Evolutionary conservation across 371 early-diverging fungal genomes (phyloP), one percentile per base, ranked within the genome.

Genomic region (Zychaea mexicana): DNA sequence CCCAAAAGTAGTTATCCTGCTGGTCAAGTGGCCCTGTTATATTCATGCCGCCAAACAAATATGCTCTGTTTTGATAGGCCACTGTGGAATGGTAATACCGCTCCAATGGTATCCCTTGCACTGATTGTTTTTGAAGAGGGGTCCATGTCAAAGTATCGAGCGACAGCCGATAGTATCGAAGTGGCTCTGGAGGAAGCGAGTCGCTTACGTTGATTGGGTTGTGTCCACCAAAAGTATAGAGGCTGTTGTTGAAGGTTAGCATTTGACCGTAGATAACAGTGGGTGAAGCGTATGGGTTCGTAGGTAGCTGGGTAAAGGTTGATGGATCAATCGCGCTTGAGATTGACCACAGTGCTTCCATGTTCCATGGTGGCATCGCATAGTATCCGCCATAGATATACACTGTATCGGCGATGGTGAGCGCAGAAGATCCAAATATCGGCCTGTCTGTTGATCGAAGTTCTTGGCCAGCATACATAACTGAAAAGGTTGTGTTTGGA

Each of bases 311-410:
- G 1, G 57, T 57, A 3, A 75, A 52, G 12, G 49, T 36, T 9
- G 60, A 26, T 5, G 63, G 32, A 53, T 45, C 33, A 24, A 63
- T 42, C 8, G 57, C 36, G 28, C 19, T 49, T 2, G 69, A 46
- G 1, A 76, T 26, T 19, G 42, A 42, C 76, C 76, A 76, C 17
- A 76, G 47, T 0, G 70, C 73, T 33, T 76, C 76, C 59, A 64
- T 72, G 26, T 72, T 68, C 73, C 73, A 76, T 13, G 76, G 70
- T 17, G 76, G 39, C 3, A 62, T 60, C 13, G 65, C 59, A 39
- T 70, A 72, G 42, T 67, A 70, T n/a, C 76, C 76, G 3, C 76
- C 76, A 52, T 72, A 73, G 19, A 72, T 38, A 39, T 72, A 70
- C 0, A 70, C 53, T 19, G 68, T 76, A 26, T 73, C 54, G 27